Base-by-base conservation (phyloP, 345 rosid species). In the Citrus inodora region DNA sequence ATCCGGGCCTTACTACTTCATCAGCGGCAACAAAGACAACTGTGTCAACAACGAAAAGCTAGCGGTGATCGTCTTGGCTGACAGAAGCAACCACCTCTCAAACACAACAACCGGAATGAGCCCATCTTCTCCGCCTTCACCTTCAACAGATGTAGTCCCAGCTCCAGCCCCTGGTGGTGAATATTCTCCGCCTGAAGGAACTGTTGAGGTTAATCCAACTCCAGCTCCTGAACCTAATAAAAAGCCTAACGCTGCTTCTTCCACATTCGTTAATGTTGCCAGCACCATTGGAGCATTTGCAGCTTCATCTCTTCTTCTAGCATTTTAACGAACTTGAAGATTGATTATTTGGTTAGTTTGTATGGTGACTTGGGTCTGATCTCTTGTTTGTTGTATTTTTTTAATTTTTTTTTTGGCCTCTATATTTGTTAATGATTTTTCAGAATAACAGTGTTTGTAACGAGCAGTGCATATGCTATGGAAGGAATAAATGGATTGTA, bases 41-140 rank as follows among this genome's bases (percentile, higher is more conserved):
- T 95, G 98, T 81, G 71, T 74, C 37, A 93, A 93, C 77, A 86
- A 86, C 62, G 88, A 95, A 85, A 95, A 93, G 85, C 30, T 95
- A 11, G 79, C 56, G 21, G 79, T 90, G 2, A 71, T 88, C 5
- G 98, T 95, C 74, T 75, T 95, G 81, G 94, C 97, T 7, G 90
- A 89, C 60, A 86, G 99, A 78, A 86, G 76, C 83, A 85, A 85
- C 74, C 51, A 2, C 35, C 33, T 74, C 58, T 73, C 80, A 6
- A 75, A 65, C 70, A 72, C 83, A 64, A 88, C 48, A 37, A 1
- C 60, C 85, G 4, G 5, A 65, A 19, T 25, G 0, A 60, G 1
- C 51, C 60, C 79, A 17, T 70, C 87, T 7, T 74, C 84, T 7
- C 73, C 87, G 2, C 79, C 84, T 9, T 58, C 89, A 33, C 81